phyloP scores from a whole-genome alignment of 495 filamentous ascomycete genomes.

The Penicillium salamii region DNA sequence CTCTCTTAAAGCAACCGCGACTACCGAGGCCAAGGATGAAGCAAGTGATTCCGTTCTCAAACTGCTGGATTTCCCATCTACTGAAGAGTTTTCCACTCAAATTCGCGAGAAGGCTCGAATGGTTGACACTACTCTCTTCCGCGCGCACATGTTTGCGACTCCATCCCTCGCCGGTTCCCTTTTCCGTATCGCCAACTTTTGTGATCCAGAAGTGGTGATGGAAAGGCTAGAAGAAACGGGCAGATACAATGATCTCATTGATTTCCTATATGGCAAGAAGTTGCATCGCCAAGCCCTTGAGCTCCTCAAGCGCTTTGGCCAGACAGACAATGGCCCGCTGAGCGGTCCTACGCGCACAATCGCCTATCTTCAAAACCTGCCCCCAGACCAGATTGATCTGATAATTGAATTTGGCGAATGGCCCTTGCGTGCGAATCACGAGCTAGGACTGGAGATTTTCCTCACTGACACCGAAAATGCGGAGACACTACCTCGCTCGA shows the following conservation, averaged over 20 bases:
- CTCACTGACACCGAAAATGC: constrained; percentile 92
- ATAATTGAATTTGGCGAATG: constrained; percentile 90
- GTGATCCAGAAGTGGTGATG: constrained; percentile 92
- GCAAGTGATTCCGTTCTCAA: constrained; percentile 45
- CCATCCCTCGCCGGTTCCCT: constrained; percentile 83
- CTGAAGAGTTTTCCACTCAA: constrained; percentile 61
- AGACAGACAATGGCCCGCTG: constrained; percentile 52
- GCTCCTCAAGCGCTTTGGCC: constrained; percentile 78
- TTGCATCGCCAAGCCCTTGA: constrained; percentile 86
- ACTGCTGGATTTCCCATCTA: constrained; percentile 44
- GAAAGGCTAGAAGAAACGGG: constrained; percentile 84
- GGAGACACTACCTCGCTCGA: constrained; percentile 76
- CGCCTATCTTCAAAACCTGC: constrained; percentile 83
- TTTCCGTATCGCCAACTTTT: constrained; percentile 96
- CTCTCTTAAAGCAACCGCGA: constrained; percentile 59
- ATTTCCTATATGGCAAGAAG: constrained; percentile 95
- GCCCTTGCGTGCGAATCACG: constrained; percentile 70
- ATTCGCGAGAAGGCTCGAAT: constrained; percentile 72
- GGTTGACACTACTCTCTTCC: constrained; percentile 92
- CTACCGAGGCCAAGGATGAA: constrained; percentile 50
- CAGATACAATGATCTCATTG: constrained; percentile 89
- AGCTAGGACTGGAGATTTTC: constrained; percentile 93
- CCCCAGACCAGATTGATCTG: constrained; percentile 83
- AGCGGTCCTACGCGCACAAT: constrained; percentile 77
- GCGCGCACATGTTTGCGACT: constrained; percentile 85